A percentile compares a stretch with the other conserved stretches of the same genome.
Evolutionary conservation across 805 yeast species (phyloP).

Genomic region (Candida tibetensis): DNA sequence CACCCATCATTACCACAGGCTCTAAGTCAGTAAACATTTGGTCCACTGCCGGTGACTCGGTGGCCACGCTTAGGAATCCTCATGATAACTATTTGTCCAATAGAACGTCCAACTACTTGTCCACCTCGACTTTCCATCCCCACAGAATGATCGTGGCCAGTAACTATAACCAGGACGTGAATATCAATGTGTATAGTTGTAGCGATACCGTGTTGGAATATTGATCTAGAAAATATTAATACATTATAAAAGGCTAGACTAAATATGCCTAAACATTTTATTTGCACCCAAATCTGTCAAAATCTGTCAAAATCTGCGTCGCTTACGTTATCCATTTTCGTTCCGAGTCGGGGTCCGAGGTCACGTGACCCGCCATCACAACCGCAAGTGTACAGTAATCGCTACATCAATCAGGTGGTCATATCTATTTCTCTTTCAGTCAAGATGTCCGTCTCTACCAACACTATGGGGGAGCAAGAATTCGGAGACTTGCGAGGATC

Average conservation of each 20-base stretch:
- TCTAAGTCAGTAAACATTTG: slow-evolving; percentile 75
- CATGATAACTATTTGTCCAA: slow-evolving; percentile 43
- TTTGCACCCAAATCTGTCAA: not conserved
- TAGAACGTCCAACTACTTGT: slow-evolving; percentile 52
- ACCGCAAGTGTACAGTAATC: not conserved
- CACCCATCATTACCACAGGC: slow-evolving; percentile 90
- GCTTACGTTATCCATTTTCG: not conserved
- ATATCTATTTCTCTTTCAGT: too few species aligned
- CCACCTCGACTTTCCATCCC: slow-evolving; percentile 79
- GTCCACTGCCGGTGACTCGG: slow-evolving; percentile 78
- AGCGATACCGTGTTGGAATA: slow-evolving; percentile 37
- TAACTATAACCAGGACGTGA: slow-evolving; percentile 73
- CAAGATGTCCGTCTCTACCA: not conserved
- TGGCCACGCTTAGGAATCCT: slow-evolving; percentile 58
- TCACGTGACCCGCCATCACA: not conserved
- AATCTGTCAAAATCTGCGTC: slow-evolving; percentile 1
- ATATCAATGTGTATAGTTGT: slow-evolving; percentile 56
- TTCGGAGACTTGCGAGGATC: not conserved
- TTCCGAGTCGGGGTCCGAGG: not conserved
- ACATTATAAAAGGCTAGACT: too few species aligned
- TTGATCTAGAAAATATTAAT: slow-evolving; percentile 11
- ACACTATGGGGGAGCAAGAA: not conserved
- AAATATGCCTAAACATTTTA: not conserved
- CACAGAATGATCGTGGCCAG: slow-evolving; percentile 93
- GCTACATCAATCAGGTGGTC: too few species aligned